Evolutionary conservation across 169 alveolate genomes (phyloP).

Genomic region (Plasmodium gallinaceum): DNA sequence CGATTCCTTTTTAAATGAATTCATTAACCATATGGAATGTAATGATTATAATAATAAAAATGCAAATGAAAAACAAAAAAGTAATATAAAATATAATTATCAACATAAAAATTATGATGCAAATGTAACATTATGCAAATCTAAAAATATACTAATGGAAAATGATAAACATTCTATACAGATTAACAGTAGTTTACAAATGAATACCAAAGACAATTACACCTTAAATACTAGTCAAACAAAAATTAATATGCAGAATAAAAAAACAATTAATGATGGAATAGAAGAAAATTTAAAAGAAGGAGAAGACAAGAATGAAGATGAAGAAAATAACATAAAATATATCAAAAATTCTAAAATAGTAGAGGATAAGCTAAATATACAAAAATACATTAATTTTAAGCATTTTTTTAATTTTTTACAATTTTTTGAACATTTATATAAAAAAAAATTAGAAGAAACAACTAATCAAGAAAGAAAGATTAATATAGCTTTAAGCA

Average conservation of each 20-base stretch:
- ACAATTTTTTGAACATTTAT: conserved; percentile 45
- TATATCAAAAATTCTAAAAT: conserved; percentile 68
- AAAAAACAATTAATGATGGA: conserved; percentile 23
- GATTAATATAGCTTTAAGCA: conserved; percentile 90
- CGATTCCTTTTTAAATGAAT: conserved; percentile 24
- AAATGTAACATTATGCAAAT: conserved; percentile 13
- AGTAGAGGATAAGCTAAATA: conserved; percentile 51
- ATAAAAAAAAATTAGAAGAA: conserved; percentile 73
- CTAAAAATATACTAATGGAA: conserved; percentile 22
- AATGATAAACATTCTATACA: conserved; percentile 40
- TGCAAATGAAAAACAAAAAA: conserved; percentile 14
- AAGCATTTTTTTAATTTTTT: conserved; percentile 68
- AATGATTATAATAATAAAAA: conserved; percentile 19
- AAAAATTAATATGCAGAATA: conserved; percentile 21
- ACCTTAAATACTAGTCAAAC: conserved; percentile 17
- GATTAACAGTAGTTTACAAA: conserved; percentile 55
- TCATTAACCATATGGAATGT: conserved; percentile 19
- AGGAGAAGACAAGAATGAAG: conserved; percentile 22
- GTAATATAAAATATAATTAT: background rate
- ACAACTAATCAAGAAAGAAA: conserved; percentile 84
- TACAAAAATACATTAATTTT: conserved; percentile 66
- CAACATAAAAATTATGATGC: conserved; percentile 7
- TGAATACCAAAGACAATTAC: conserved; percentile 62
- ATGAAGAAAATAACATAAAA: conserved; percentile 31
- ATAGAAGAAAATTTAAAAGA: conserved; percentile 4